A percentile compares a stretch with the other conserved stretches of the same genome.
phyloP scores from a whole-genome alignment of 169 alveolate genomes.

The Plasmodium vinckei region DNA sequence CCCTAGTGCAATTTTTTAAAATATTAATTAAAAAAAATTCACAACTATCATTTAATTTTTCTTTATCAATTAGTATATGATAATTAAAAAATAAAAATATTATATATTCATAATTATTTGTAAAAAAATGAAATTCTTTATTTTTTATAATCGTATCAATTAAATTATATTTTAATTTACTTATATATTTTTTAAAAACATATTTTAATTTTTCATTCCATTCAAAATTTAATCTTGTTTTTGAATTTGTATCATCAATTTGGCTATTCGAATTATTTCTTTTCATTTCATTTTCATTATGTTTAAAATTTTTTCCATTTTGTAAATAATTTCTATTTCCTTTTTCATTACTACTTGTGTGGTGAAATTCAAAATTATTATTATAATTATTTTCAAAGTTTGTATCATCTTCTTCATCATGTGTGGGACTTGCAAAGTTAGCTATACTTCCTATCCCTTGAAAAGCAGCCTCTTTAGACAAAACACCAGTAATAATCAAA shows the following conservation, averaged over 20 bases:
- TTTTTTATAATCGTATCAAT: conserved; percentile 45
- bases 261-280: background rate
- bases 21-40: conserved; percentile 15
- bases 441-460: too few species aligned
- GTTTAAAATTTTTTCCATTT: too few species aligned
- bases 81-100: conserved; percentile 62
- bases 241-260: background rate
- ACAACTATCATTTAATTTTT: conserved; percentile 15
- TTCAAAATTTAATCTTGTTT: background rate
- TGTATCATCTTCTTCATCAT: too few species aligned
- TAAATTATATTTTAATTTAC: conserved; percentile 15
- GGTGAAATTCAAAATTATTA: background rate
- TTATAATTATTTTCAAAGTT: background rate
- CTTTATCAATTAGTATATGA: conserved; percentile 25
- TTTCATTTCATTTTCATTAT: background rate
- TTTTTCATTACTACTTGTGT: too few species aligned
- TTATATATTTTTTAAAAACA: conserved; percentile 19
- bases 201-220: background rate
- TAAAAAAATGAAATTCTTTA: conserved; percentile 30
- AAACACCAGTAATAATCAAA: background rate
- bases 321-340: too few species aligned
- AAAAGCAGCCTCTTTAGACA: too few species aligned
- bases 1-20: conserved; percentile 29
- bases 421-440: too few species aligned
- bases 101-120: conserved; percentile 37